A percentile compares a stretch with the other conserved stretches of the same genome.
Evolutionary conservation across 306 rosid genomes (phyloP).

Genomic region (Cicer arietinum): DNA sequence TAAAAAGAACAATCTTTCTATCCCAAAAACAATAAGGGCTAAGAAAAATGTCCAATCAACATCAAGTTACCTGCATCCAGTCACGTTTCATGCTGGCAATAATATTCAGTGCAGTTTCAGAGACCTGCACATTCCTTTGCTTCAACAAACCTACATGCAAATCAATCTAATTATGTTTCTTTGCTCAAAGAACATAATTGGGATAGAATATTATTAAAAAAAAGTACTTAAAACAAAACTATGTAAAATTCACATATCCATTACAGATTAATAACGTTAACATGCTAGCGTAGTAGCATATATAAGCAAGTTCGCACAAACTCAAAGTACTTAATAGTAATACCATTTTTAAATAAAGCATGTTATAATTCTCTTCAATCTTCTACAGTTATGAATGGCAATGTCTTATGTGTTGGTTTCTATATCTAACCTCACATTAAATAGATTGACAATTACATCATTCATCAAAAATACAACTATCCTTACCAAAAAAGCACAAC

Average conservation of each 20-base stretch:
- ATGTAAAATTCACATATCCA: not conserved
- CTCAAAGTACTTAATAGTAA: not conserved
- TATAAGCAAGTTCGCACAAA: slow-evolving; percentile 1
- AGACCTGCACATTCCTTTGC: slow-evolving; percentile 58
- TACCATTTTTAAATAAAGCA: slow-evolving; percentile 17
- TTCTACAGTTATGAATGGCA: too few relatives aligned
- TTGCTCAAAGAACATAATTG: slow-evolving; percentile 2
- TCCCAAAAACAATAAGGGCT: not conserved
- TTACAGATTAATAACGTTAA: not conserved
- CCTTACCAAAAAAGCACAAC: too few relatives aligned
- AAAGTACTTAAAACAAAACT: not conserved
- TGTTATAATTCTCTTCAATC: slow-evolving; percentile 5
- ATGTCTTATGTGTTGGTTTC: too few relatives aligned
- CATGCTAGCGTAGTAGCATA: not conserved
- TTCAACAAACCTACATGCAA: slow-evolving; percentile 53
- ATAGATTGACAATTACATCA: too few relatives aligned
- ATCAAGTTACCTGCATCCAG: slow-evolving; percentile 84
- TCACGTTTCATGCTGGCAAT: slow-evolving; percentile 90
- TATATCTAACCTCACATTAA: too few relatives aligned
- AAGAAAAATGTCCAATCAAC: slow-evolving; percentile 14
- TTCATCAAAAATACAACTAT: too few relatives aligned
- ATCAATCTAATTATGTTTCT: slow-evolving; percentile 31
- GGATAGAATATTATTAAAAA: not conserved
- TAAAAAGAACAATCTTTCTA: not conserved
- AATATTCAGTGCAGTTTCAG: slow-evolving; percentile 71